phyloP scores from a whole-genome alignment of 257 asterid species.

The Solanum chmielewskii region DNA sequence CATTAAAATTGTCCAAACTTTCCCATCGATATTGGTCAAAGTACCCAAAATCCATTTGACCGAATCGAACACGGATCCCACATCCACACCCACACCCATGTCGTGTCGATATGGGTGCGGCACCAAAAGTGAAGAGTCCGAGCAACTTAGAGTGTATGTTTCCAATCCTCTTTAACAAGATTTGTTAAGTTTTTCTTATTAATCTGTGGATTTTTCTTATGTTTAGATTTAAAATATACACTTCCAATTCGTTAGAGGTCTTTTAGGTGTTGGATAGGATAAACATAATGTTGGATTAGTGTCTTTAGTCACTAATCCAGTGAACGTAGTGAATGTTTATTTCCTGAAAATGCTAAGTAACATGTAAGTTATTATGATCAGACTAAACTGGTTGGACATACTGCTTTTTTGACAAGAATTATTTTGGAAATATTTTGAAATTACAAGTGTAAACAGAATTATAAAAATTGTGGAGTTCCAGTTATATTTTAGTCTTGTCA shows the following conservation, averaged over 20 bases:
- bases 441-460: not conserved
- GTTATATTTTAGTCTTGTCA: not conserved
- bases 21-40: too few relatives aligned
- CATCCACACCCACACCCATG: too few relatives aligned
- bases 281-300: not conserved
- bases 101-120: too few relatives aligned
- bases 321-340: not conserved
- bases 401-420: not conserved
- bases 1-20: too few relatives aligned
- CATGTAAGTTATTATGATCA: not conserved
- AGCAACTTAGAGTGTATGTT: too few relatives aligned
- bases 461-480: not conserved
- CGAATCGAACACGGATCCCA: too few relatives aligned
- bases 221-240: not conserved
- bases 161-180: not conserved
- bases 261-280: not conserved
- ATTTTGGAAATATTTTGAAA: not conserved
- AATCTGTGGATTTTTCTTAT: not conserved
- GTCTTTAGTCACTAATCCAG: not conserved
- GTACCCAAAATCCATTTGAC: too few relatives aligned
- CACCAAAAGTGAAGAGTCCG: too few relatives aligned
- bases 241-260: not conserved
- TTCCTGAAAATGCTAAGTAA: not conserved
- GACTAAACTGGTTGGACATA: not conserved
- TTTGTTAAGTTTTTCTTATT: not conserved